Conservation (phyloP, 2,329 filamentous ascomycete species). For the Neonectria coccinea region DNA sequence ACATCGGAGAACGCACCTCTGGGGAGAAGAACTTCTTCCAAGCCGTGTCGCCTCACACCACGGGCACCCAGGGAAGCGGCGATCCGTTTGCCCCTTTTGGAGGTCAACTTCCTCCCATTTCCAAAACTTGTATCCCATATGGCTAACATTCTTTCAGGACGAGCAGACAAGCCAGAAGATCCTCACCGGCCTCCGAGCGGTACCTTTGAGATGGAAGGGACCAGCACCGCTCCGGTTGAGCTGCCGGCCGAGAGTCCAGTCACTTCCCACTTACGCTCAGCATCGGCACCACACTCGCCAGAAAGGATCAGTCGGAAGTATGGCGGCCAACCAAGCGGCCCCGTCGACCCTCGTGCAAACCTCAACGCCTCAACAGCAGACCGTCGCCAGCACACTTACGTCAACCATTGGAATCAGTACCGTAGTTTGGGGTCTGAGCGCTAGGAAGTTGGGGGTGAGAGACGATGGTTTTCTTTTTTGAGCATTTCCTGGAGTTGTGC, state of each 20-base stretch:
- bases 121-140: slow-evolving; percentile 4
- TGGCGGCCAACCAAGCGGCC: slow-evolving; percentile 29
- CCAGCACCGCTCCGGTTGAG: slow-evolving; percentile 48
- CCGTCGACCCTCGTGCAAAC: slow-evolving; percentile 50
- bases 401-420: slow-evolving; percentile 56
- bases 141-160: slow-evolving; percentile 45
- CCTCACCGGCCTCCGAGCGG: slow-evolving; percentile 43
- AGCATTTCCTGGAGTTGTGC: slow-evolving; percentile 42
- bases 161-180: slow-evolving; percentile 48
- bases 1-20: slow-evolving; percentile 31
- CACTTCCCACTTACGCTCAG: slow-evolving; percentile 1
- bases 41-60: slow-evolving; percentile 44
- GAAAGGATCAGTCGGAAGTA: slow-evolving; percentile 22
- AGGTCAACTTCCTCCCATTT: slow-evolving; percentile 49
- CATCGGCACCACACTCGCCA: slow-evolving; percentile 21
- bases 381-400: slow-evolving; percentile 46
- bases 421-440: slow-evolving; percentile 34
- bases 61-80: slow-evolving; percentile 39
- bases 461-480: slow-evolving; percentile 23
- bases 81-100: slow-evolving; percentile 60
- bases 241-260: slow-evolving; percentile 46
- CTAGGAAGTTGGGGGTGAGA: slow-evolving; percentile 9
- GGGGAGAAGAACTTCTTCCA: slow-evolving; percentile 47
- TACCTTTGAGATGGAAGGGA: slow-evolving; percentile 55
- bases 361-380: slow-evolving; percentile 49